These are phyloP conservation scores for Rhododendron kiyosumense DNA, from an alignment of 148 eudicot genomes.

Conservation along the genomic window DNA sequence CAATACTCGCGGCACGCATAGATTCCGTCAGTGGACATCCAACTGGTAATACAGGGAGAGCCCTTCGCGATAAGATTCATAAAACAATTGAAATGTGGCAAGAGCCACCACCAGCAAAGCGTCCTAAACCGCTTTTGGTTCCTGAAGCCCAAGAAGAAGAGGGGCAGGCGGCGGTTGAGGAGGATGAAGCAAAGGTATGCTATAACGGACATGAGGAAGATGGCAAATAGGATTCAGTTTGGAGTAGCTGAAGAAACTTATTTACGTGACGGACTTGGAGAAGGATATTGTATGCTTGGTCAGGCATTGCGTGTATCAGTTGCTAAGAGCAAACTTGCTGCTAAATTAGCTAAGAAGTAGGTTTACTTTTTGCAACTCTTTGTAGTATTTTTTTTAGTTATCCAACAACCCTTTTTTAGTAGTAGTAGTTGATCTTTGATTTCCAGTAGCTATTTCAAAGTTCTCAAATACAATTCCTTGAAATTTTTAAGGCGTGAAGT, in stretches of 20 bases:
- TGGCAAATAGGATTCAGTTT: slow-evolving; percentile 23
- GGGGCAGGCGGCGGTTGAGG: slow-evolving; percentile 88
- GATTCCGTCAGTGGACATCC: background rate
- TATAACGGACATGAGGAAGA: slow-evolving; percentile 84
- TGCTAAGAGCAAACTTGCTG: slow-evolving; percentile 82
- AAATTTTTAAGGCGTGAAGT: background rate
- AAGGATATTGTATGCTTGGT: slow-evolving; percentile 98
- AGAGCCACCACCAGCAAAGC: slow-evolving; percentile 97
- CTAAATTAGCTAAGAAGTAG: slow-evolving; percentile 87
- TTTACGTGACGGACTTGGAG: slow-evolving; percentile 92
- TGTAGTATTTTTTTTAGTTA: too few species aligned
- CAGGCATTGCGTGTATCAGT: slow-evolving; percentile 87
- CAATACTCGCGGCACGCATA: slow-evolving; percentile 25
- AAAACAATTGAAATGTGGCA: slow-evolving; percentile 98
- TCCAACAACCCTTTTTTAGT: too few species aligned
- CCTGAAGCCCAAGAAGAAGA: slow-evolving; percentile 96
- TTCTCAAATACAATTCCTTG: background rate
- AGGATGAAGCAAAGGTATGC: slow-evolving; percentile 98
- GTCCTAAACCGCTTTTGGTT: slow-evolving; percentile 91
- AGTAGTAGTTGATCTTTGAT: background rate
- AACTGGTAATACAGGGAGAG: slow-evolving; percentile 70
- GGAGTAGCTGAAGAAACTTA: slow-evolving; percentile 34
- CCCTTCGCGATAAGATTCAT: slow-evolving; percentile 62
- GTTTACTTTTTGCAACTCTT: slow-evolving; percentile 10
- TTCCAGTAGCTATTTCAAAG: background rate